Evolutionary conservation across 78 protist genomes (phyloP).

Genomic region (Dictyostelium capitatum): DNA sequence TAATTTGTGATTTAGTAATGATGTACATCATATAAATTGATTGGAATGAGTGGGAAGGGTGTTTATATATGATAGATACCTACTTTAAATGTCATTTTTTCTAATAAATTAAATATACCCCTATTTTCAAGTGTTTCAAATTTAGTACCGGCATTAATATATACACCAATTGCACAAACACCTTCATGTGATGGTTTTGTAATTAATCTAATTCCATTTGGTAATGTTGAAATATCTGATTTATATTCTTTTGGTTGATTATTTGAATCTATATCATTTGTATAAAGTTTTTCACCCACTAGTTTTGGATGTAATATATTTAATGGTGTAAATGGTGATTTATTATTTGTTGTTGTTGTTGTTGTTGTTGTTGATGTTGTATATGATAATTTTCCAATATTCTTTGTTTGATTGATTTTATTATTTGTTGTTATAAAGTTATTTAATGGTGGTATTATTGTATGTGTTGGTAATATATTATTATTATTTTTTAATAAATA

Average conservation of each 20-base stretch:
- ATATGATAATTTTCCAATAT: conserved; percentile 6
- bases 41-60: too few relatives aligned
- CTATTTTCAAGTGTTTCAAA: conserved; percentile 44
- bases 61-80: not conserved
- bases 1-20: not conserved
- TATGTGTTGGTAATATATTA: not conserved
- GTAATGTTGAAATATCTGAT: conserved; percentile 37
- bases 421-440: not conserved
- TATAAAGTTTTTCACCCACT: not conserved
- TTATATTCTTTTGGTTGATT: not conserved
- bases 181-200: conserved; percentile 29
- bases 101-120: conserved; percentile 66
- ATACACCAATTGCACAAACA: conserved; percentile 67
- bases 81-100: conserved; percentile 65
- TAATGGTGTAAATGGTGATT: conserved; percentile 43
- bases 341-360: not conserved
- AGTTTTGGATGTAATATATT: conserved; percentile 40
- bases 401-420: not conserved
- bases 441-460: not conserved
- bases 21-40: too few relatives aligned
- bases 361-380: not conserved
- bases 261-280: not conserved
- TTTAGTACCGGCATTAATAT: conserved; percentile 27
- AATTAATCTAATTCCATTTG: conserved; percentile 52
- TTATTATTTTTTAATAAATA: not conserved